Percentiles rank a stretch among this genome's conserved stretches.
Evolutionary conservation across 1,284 basidiomycete species (phyloP).

Genomic region (Trichosporon faecale): DNA sequence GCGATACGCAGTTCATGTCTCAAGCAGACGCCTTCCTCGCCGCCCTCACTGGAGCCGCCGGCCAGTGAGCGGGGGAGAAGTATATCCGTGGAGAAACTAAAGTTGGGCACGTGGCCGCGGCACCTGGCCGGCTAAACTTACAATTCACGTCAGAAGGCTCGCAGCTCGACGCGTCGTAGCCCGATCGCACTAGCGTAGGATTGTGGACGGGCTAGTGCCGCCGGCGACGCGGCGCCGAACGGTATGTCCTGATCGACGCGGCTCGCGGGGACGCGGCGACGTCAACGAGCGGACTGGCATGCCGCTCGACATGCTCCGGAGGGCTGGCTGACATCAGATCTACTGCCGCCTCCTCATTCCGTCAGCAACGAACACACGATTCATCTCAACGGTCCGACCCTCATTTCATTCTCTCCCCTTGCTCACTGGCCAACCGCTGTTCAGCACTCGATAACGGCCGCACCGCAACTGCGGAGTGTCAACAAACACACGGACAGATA

Average conservation of each 20-base stretch:
- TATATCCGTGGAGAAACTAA: neutral
- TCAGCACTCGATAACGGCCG: neutral
- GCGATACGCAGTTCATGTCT: neutral
- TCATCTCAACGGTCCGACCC: neutral
- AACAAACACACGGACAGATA: neutral
- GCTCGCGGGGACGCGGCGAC: too few species aligned
- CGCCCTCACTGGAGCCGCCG: neutral
- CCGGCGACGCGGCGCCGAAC: neutral
- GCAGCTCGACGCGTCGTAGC: neutral
- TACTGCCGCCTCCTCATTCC: neutral
- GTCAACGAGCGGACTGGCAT: neutral
- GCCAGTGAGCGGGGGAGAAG: neutral
- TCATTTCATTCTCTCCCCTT: neutral
- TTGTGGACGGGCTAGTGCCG: neutral
- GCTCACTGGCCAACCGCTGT: neutral
- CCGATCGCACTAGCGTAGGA: neutral
- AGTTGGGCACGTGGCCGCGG: neutral
- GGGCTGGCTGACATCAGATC: neutral
- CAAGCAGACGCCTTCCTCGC: neutral
- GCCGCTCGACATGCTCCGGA: neutral
- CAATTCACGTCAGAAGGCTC: too few species aligned
- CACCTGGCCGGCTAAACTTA: neutral
- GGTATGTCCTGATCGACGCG: neutral
- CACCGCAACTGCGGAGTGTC: neutral
- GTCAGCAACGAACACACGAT: too few species aligned